Percentiles rank a stretch among this genome's conserved stretches.
phyloP scores from a whole-genome alignment of 2,329 filamentous ascomycete genomes.

The Lachnellula occidentalis region DNA sequence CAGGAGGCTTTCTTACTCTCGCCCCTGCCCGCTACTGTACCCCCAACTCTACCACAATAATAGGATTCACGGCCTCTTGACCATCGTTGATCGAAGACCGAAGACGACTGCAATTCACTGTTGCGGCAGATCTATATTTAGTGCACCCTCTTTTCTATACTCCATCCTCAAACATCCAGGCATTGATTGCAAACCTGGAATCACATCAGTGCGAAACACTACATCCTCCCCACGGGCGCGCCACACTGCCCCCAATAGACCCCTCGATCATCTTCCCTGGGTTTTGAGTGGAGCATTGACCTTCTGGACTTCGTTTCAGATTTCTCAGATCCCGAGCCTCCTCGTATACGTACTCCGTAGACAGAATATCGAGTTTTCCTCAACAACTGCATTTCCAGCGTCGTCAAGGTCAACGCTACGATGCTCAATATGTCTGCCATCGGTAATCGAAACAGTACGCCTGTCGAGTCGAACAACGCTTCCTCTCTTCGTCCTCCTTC shows the following conservation, averaged over 20 bases:
- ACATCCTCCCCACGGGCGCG: slow-evolving; percentile 32
- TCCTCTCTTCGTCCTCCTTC: slow-evolving; percentile 77
- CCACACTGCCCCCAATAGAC: slow-evolving; percentile 23
- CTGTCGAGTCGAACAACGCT: slow-evolving; percentile 72
- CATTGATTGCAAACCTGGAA: slow-evolving; percentile 21
- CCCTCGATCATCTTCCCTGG: slow-evolving; percentile 11
- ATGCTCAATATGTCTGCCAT: slow-evolving; percentile 63
- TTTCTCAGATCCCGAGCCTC: slow-evolving; percentile 20
- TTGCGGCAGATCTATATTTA: slow-evolving; percentile 21
- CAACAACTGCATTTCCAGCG: slow-evolving; percentile 19
- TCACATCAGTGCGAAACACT: slow-evolving; percentile 35
- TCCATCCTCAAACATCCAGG: slow-evolving; percentile 13
- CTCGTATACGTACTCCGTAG: slow-evolving; percentile 3
- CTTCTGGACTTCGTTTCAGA: slow-evolving; percentile 27
- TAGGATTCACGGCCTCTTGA: slow-evolving; percentile 21
- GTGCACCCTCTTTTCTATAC: slow-evolving; percentile 5
- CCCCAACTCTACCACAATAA: background rate
- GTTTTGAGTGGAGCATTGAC: slow-evolving; percentile 20
- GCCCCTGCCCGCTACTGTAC: background rate
- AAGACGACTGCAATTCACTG: slow-evolving; percentile 23
- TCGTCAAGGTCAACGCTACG: slow-evolving; percentile 12
- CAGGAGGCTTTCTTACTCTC: slow-evolving; percentile 7
- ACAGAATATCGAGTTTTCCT: slow-evolving; percentile 9
- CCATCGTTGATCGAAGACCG: slow-evolving; percentile 15
- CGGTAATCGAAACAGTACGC: slow-evolving; percentile 93